Evolutionary conservation across 2,329 filamentous ascomycete genomes (phyloP), one percentile per base, ranked within the genome.

Genomic region (Beauveria varroae): DNA sequence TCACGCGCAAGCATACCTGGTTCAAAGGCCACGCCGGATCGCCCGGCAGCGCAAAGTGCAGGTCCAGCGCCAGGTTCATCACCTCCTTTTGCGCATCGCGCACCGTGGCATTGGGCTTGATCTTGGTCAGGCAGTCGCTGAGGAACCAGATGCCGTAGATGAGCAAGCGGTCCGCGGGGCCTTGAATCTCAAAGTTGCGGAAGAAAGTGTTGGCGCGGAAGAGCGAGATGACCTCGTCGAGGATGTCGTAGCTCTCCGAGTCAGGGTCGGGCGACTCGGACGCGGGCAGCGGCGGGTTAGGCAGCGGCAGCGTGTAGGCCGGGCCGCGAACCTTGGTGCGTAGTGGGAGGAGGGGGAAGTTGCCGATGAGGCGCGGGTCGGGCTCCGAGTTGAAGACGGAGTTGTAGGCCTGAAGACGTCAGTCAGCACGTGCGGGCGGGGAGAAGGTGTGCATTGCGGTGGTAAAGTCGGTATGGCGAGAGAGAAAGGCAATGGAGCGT

Each of bases 181-280:
- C 95, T 78, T 96, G 93, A 79, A 98, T 96, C 81, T 98, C 95
- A 71, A 99, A 99, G 83, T 98, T 99, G 71, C 95, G 90, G 83
- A 98, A 99, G 77, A 99, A 93, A 63, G 93, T 97, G 81, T 99
- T 98, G 70, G 95, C 93, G 66, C 95, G 91, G 83, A 98, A 99
- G 55, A 98, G 85, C 14, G 88, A 84, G 60, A 99, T 84, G 57
- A 96, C 87, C 80, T 99, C 95, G 78, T 99, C 95, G 60, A 98
- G 84, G 64, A 95, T 90, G 79, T 99, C 95, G 81, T 98, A 98
- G 71, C 89, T 93, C 75, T 96, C 91, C 75, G 86, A 88, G 74
- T 95, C 91, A 55, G 92, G 88, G 74, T 97, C 91, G 69, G 80
- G 88, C 68, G 80, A 86, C 75, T 86, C 83, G 74, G 79, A 69